These are phyloP conservation scores for Ogataea siamensis DNA, from an alignment of 805 yeast species.

Conservation along the genomic window DNA sequence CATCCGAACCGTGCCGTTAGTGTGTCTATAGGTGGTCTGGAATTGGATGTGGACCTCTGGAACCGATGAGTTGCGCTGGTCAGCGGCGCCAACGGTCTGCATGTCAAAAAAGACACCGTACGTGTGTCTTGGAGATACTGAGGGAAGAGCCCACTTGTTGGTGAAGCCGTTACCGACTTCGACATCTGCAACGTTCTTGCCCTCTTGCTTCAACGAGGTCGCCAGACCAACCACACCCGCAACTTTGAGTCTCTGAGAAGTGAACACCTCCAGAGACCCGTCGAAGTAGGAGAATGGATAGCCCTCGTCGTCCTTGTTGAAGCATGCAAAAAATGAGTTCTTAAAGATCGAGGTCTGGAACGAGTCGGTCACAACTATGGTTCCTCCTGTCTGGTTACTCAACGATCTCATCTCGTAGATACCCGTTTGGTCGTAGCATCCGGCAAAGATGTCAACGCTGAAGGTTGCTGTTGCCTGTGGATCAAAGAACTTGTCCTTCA, in stretches of 20 bases:
- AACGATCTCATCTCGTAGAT: slow-evolving; percentile 88
- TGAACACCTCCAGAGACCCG: slow-evolving; percentile 82
- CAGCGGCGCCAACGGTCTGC: slow-evolving; percentile 46
- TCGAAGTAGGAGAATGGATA: slow-evolving; percentile 86
- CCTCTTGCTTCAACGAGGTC: slow-evolving; percentile 63
- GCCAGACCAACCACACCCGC: slow-evolving; percentile 96
- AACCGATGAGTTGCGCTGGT: slow-evolving; percentile 38
- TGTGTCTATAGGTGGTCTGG: slow-evolving; percentile 89
- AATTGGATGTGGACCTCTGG: slow-evolving; percentile 57
- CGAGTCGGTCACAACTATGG: slow-evolving; percentile 82
- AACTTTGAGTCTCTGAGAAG: slow-evolving; percentile 82
- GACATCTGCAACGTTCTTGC: slow-evolving; percentile 80
- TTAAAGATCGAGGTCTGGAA: slow-evolving; percentile 93
- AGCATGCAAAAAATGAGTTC: slow-evolving; percentile 84
- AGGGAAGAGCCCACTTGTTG: slow-evolving; percentile 80
- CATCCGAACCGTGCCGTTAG: slow-evolving; percentile 85
- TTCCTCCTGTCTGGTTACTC: slow-evolving; percentile 87
- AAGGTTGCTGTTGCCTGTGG: slow-evolving; percentile 56
- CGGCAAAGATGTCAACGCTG: slow-evolving; percentile 87
- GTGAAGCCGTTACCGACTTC: slow-evolving; percentile 95
- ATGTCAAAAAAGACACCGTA: slow-evolving; percentile 90
- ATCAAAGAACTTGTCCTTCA: slow-evolving; percentile 37
- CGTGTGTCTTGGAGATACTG: slow-evolving; percentile 82
- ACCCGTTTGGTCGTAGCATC: slow-evolving; percentile 96
- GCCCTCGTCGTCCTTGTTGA: slow-evolving; percentile 84